phyloP scores from a whole-genome alignment of 2,329 filamentous ascomycete genomes.

The Aaosphaeria arxii region DNA sequence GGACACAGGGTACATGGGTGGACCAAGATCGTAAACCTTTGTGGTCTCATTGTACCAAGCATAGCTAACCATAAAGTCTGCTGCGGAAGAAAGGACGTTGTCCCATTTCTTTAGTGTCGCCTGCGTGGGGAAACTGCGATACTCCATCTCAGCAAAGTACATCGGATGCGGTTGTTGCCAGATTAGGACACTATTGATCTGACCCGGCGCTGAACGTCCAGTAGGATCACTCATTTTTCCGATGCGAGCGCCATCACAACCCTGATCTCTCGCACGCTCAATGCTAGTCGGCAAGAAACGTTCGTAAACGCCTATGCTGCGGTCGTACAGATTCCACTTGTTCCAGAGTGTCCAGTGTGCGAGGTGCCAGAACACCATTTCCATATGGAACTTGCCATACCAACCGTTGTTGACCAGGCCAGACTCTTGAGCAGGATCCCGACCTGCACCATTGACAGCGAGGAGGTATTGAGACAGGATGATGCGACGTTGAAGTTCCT shows the following conservation, averaged over 20 bases:
- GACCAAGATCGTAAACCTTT: constrained; percentile 52
- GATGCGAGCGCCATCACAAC: constrained; percentile 46
- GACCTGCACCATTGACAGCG: constrained; percentile 52
- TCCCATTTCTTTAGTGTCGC: constrained; percentile 54
- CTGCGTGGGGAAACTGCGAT: constrained; percentile 43
- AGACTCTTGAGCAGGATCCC: constrained; percentile 47
- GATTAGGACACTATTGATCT: constrained; percentile 60
- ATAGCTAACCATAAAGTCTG: constrained; percentile 60
- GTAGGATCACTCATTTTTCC: constrained; percentile 59
- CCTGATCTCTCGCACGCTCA: constrained; percentile 35
- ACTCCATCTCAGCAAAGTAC: constrained; percentile 59
- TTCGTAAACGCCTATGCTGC: constrained; percentile 49
- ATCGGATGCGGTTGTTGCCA: constrained; percentile 63
- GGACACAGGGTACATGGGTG: constrained; percentile 51
- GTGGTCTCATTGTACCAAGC: constrained; percentile 55
- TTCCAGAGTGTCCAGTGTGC: constrained; percentile 52
- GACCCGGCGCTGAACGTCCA: constrained; percentile 55
- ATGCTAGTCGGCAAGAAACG: constrained; percentile 43
- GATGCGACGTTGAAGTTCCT: constrained; percentile 52
- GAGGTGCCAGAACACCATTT: constrained; percentile 56
- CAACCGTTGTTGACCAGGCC: constrained; percentile 55
- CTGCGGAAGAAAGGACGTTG: constrained; percentile 48
- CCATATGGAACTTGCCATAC: constrained; percentile 57
- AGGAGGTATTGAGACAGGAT: constrained; percentile 55
- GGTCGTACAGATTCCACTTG: constrained; percentile 45